Conservation (phyloP, 345 rosid genomes). For the Excoecaria agallocha region DNA sequence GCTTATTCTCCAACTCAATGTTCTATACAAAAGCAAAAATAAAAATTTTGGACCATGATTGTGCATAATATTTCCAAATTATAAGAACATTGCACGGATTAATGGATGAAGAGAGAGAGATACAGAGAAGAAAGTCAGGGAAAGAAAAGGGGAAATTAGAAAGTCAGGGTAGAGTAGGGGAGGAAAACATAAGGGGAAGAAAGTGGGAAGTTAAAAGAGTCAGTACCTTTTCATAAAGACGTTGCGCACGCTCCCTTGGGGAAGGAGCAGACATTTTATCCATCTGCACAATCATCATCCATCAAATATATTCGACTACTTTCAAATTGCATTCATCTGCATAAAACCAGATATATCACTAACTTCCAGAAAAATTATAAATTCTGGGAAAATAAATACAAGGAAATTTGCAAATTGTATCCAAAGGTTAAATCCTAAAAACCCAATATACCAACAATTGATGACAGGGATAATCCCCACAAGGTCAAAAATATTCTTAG, state of each 20-base stretch:
- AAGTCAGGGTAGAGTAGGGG: too few species aligned
- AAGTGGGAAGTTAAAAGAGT: too few species aligned
- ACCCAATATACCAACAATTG: background rate
- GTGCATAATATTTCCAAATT: background rate
- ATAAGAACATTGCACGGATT: background rate
- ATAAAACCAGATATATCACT: slow-evolving; percentile 10
- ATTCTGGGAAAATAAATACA: too few species aligned
- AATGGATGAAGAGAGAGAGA: too few species aligned
- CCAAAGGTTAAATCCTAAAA: background rate
- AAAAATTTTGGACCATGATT: background rate
- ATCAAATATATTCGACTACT: slow-evolving; percentile 35
- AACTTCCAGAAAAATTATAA: background rate
- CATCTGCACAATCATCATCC: slow-evolving; percentile 75
- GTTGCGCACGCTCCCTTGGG: slow-evolving; percentile 73
- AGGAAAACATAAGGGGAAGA: too few species aligned
- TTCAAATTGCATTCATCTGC: slow-evolving; percentile 36
- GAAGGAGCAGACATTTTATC: slow-evolving; percentile 79
- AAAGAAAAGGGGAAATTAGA: background rate
- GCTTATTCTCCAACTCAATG: slow-evolving; percentile 73
- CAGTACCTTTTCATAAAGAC: slow-evolving; percentile 71
- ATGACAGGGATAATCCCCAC: background rate
- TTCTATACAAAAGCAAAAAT: slow-evolving; percentile 42
- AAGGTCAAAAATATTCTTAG: too few species aligned
- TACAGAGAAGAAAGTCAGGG: too few species aligned
- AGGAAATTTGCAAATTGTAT: background rate